Conservation (phyloP, 495 filamentous ascomycete species). For the Daldinia caldariorum region DNA sequence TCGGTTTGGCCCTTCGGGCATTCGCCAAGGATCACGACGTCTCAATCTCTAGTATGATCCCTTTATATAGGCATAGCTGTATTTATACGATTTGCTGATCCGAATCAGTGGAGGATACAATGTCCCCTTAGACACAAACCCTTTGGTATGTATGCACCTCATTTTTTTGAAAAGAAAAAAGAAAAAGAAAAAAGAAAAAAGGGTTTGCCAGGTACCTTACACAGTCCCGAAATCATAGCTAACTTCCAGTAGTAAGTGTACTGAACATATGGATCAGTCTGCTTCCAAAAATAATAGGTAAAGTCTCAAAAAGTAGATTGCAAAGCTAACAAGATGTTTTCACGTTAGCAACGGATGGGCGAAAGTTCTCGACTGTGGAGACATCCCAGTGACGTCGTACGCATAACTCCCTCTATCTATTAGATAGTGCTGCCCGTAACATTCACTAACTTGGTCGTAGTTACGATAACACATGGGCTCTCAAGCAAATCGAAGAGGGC, state of each 20-base stretch:
- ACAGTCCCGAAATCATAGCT: too few species aligned
- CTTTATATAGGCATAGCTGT: background rate
- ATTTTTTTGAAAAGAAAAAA: too few species aligned
- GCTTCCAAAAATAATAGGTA: too few species aligned
- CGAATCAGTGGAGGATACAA: slow-evolving; percentile 74
- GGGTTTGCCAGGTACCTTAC: too few species aligned
- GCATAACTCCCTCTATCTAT: background rate
- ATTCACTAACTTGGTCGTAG: slow-evolving; percentile 23
- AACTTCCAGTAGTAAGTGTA: too few species aligned
- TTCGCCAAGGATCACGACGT: slow-evolving; percentile 81
- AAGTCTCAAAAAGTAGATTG: too few species aligned
- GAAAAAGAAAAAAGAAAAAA: too few species aligned
- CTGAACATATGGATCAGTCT: too few species aligned
- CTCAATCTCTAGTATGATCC: slow-evolving; percentile 67
- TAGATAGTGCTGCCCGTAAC: background rate
- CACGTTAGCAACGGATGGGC: slow-evolving; percentile 67
- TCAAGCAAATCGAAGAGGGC: slow-evolving; percentile 82
- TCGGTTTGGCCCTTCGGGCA: slow-evolving; percentile 85
- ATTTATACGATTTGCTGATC: background rate
- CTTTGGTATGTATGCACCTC: slow-evolving; percentile 64
- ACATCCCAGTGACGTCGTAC: slow-evolving; percentile 82
- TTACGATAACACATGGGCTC: slow-evolving; percentile 79
- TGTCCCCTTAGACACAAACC: slow-evolving; percentile 79
- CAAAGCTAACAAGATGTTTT: too few species aligned
- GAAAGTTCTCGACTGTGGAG: slow-evolving; percentile 82